A percentile compares a stretch with the other conserved stretches of the same genome.
phyloP scores from a whole-genome alignment of 441 rosid genomes.

The Pelargonium australe region DNA sequence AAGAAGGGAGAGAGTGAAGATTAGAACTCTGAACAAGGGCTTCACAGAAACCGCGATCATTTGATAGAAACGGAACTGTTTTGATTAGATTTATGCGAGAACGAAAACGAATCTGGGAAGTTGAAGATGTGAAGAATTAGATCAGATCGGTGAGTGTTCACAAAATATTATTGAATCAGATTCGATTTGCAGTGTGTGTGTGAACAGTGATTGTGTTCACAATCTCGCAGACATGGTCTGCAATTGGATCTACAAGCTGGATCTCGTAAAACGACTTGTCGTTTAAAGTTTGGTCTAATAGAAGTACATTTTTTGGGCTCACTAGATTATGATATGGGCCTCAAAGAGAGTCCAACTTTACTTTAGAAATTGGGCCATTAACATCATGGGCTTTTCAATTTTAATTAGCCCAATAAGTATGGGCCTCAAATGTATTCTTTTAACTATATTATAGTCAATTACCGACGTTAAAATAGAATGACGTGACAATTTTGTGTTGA shows the following conservation, averaged over 20 bases:
- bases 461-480: no score
- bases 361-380: no score
- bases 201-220: no score
- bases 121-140: neutral
- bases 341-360: neutral
- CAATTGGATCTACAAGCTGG: neutral
- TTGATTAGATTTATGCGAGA: neutral
- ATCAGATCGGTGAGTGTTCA: neutral
- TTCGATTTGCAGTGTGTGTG: no score
- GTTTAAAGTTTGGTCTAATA: neutral
- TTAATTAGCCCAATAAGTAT: no score
- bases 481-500: no score
- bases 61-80: conserved; percentile 18
- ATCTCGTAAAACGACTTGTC: neutral
- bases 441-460: no score
- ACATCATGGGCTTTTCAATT: no score
- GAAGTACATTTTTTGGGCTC: neutral
- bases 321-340: neutral
- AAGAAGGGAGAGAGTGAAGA: conserved; percentile 42
- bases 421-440: no score
- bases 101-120: neutral
- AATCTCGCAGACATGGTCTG: no score
- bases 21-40: conserved; percentile 45
- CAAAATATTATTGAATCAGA: neutral
- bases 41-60: conserved; percentile 48